Conservation (phyloP, 208 protist genomes). For the Acanthamoeba culbertsoni region DNA sequence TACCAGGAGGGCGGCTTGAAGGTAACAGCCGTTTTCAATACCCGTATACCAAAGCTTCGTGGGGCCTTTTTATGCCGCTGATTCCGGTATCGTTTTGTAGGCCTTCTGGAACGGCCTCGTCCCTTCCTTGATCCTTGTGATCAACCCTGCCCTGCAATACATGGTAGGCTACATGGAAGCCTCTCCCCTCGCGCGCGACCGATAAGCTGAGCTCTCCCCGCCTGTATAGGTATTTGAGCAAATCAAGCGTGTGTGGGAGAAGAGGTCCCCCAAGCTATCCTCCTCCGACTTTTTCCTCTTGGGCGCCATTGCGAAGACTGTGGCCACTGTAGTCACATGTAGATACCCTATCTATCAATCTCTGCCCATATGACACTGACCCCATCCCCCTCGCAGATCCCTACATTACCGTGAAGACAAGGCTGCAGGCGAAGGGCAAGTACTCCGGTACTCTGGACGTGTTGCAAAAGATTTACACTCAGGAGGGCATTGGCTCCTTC, state of each 20-base stretch:
- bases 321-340: constrained; percentile 59
- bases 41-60: not conserved
- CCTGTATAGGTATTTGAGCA: not conserved
- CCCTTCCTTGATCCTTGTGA: constrained; percentile 44
- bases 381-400: not conserved
- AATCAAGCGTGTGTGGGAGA: constrained; percentile 38
- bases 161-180: not conserved
- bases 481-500: constrained; percentile 29
- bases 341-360: no score
- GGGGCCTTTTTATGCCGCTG: not conserved
- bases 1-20: constrained; percentile 31
- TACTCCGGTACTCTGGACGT: constrained; percentile 48
- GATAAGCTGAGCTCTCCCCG: no score
- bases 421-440: constrained; percentile 52
- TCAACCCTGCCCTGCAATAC: constrained; percentile 58
- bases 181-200: not conserved
- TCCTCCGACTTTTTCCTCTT: constrained; percentile 42
- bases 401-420: constrained; percentile 59
- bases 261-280: not conserved
- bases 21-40: not conserved
- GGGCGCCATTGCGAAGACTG: constrained; percentile 53
- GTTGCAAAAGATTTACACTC: constrained; percentile 43
- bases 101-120: constrained; percentile 33
- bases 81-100: constrained; percentile 18
- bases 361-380: no score